phyloP scores from a whole-genome alignment of 2,329 filamentous ascomycete species.

The Ceratocystis variospora region DNA sequence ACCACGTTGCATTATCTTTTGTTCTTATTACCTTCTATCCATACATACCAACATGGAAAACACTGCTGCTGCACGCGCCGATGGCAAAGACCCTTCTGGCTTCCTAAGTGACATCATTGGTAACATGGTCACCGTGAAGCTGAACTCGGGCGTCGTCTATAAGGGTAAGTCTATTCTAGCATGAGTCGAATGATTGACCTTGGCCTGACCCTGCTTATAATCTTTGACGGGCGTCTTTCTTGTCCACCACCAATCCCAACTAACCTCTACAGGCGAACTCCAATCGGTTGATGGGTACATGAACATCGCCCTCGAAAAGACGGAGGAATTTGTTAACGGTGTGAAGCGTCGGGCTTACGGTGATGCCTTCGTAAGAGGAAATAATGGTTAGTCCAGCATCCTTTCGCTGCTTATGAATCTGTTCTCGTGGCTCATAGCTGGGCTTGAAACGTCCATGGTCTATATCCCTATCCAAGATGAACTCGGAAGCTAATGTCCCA shows the following conservation, averaged over 20 bases:
- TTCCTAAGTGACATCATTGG: constrained; percentile 93
- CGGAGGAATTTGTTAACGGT: constrained; percentile 79
- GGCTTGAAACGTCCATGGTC: not conserved
- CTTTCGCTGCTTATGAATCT: not conserved
- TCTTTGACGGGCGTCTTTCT: not conserved
- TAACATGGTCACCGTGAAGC: constrained; percentile 84
- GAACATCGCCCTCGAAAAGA: constrained; percentile 98
- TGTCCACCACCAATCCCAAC: not conserved
- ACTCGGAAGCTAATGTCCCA: not conserved
- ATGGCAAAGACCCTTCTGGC: constrained; percentile 82
- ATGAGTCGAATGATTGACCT: not conserved
- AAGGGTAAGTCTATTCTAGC: constrained; percentile 49
- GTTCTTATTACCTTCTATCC: not conserved
- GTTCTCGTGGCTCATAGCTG: not conserved
- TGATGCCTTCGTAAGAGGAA: constrained; percentile 89
- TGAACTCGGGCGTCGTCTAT: constrained; percentile 97
- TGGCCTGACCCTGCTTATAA: not conserved
- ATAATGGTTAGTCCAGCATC: constrained; percentile 55
- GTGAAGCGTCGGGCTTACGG: constrained; percentile 71
- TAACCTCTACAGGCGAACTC: constrained; percentile 54
- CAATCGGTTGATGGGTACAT: constrained; percentile 98
- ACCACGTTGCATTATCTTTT: not conserved
- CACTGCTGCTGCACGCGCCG: constrained; percentile 43
- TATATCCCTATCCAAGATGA: not conserved
- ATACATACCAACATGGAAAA: constrained; percentile 52